Conservation (phyloP, 164 flowering plant genomes). For the Kingdonia uniflora region DNA sequence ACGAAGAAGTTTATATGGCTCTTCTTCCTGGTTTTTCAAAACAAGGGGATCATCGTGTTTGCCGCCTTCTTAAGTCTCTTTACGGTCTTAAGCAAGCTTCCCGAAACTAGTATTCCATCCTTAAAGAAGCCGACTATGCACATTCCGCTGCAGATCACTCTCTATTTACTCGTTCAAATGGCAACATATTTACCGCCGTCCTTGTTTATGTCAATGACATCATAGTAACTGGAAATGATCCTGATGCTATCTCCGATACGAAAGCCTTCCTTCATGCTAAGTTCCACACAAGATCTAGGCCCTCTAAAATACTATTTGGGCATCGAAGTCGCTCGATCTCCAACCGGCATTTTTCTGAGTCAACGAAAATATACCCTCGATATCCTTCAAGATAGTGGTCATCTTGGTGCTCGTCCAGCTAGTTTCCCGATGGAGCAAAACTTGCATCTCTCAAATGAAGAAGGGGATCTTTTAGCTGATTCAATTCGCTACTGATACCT, state of each 20-base stretch:
- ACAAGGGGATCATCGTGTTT: background rate
- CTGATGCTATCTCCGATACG: background rate
- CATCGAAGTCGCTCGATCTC: background rate
- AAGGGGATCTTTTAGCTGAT: background rate
- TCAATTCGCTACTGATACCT: background rate
- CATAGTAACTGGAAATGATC: background rate
- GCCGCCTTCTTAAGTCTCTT: background rate
- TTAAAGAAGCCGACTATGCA: background rate
- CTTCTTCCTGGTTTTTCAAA: background rate
- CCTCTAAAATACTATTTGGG: background rate
- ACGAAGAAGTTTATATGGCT: background rate
- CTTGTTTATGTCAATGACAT: slow-evolving; percentile 3
- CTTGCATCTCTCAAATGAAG: background rate
- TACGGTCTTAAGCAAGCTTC: background rate
- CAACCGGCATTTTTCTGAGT: slow-evolving; percentile 1
- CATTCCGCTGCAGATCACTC: background rate
- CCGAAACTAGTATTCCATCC: background rate
- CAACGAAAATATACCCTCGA: too few species aligned
- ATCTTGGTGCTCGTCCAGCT: background rate
- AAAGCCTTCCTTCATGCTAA: background rate
- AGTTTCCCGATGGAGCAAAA: slow-evolving; percentile 3
- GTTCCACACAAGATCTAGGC: background rate
- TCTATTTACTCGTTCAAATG: background rate
- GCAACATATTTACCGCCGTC: background rate
- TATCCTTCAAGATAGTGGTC: too few species aligned